Conservation (phyloP, 305 asterid genomes). For the Petunia hybrid region DNA sequence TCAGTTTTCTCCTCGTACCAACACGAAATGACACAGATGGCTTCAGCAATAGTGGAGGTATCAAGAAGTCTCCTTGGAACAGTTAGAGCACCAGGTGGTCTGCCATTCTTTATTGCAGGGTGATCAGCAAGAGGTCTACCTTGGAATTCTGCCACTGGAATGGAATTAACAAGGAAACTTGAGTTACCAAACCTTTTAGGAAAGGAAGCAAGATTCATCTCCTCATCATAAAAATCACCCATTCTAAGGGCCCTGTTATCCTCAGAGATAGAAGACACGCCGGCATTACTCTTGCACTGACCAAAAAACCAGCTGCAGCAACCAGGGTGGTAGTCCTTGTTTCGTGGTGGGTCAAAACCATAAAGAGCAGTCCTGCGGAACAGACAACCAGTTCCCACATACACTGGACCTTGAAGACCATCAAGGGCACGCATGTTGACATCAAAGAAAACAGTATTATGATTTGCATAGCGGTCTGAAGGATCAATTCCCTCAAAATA, state of each 20-base stretch:
- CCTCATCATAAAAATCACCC: conserved; percentile 55
- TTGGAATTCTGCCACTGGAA: conserved; percentile 60
- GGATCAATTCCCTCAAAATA: conserved; percentile 34
- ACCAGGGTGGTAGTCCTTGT: conserved; percentile 41
- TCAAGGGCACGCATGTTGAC: conserved; percentile 65
- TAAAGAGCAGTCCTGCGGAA: conserved; percentile 65
- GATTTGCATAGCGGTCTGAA: conserved; percentile 66
- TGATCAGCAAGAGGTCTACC: conserved; percentile 69
- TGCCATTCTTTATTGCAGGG: conserved; percentile 62
- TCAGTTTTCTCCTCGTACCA: conserved; percentile 71
- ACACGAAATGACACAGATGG: conserved; percentile 61
- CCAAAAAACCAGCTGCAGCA: conserved; percentile 40
- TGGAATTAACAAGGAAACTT: conserved; percentile 54
- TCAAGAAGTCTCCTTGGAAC: conserved; percentile 59
- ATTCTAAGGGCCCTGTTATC: conserved; percentile 38
- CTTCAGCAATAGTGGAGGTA: conserved; percentile 62
- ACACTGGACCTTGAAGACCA: conserved; percentile 65
- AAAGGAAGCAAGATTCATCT: conserved; percentile 38
- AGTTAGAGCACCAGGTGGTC: conserved; percentile 60
- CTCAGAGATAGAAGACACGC: conserved; percentile 27
- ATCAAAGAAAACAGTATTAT: conserved; percentile 64
- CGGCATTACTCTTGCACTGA: conserved; percentile 23
- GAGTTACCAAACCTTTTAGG: conserved; percentile 67
- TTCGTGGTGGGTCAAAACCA: conserved; percentile 64
- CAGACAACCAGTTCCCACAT: conserved; percentile 63